These are phyloP conservation scores for Alternaria conjuncta DNA, from an alignment of 2,329 filamentous ascomycete genomes.

Conservation along the genomic window DNA sequence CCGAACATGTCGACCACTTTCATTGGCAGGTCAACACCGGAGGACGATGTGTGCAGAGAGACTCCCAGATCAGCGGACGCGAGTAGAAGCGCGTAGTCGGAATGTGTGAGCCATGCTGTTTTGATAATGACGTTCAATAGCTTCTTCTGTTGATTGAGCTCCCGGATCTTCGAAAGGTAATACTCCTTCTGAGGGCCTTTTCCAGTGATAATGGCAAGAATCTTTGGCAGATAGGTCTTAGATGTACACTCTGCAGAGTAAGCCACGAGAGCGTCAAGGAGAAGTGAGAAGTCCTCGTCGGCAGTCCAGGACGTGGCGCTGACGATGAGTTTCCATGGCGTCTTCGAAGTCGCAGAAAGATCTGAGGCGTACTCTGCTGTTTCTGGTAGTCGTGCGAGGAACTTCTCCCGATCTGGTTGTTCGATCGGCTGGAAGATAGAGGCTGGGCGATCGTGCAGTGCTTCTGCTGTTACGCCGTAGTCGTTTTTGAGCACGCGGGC, in stretches of 20 bases:
- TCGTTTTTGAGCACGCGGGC: slow-evolving; percentile 70
- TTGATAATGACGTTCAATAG: slow-evolving; percentile 74
- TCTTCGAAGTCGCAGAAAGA: slow-evolving; percentile 57
- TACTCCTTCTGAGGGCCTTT: slow-evolving; percentile 83
- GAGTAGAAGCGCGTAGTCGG: slow-evolving; percentile 84
- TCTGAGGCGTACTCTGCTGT: slow-evolving; percentile 65
- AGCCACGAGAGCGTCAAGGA: slow-evolving; percentile 79
- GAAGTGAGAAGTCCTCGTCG: slow-evolving; percentile 90
- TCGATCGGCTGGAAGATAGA: slow-evolving; percentile 77
- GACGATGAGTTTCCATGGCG: slow-evolving; percentile 73
- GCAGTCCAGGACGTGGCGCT: slow-evolving; percentile 97
- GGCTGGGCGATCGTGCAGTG: slow-evolving; percentile 76
- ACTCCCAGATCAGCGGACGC: slow-evolving; percentile 88
- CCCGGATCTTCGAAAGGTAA: slow-evolving; percentile 72
- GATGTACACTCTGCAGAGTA: slow-evolving; percentile 67
- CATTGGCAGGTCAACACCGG: slow-evolving; percentile 96
- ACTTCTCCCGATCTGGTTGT: slow-evolving; percentile 51
- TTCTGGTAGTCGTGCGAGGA: slow-evolving; percentile 71
- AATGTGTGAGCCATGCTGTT: slow-evolving; percentile 84
- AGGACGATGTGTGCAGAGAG: slow-evolving; percentile 90
- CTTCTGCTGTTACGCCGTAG: slow-evolving; percentile 69
- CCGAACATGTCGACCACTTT: slow-evolving; percentile 99
- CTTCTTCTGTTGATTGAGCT: slow-evolving; percentile 66
- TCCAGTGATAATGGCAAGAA: slow-evolving; percentile 93
- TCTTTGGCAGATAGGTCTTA: slow-evolving; percentile 61